Percentiles rank a stretch among this genome's conserved stretches.
Evolutionary conservation across 129 eudicot genomes (phyloP).

Genomic region (Centrapalus pauciflorus): DNA sequence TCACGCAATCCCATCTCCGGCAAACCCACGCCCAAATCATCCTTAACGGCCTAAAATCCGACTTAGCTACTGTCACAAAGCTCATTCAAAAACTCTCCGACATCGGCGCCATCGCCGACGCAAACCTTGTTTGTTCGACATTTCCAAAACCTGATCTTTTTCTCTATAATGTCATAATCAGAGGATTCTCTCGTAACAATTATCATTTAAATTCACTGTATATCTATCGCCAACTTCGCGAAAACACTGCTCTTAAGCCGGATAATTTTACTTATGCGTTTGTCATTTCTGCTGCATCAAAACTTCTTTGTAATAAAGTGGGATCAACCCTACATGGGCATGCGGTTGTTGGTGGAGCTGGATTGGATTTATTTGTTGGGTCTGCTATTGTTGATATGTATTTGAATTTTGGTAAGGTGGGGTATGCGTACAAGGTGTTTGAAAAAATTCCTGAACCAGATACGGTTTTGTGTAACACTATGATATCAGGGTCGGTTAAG

Average conservation of each 20-base stretch:
- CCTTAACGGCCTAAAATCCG: constrained; percentile 39
- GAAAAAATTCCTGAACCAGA: constrained; percentile 63
- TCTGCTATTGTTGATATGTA: constrained; percentile 74
- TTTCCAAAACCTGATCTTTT: constrained; percentile 64
- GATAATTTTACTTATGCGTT: constrained; percentile 63
- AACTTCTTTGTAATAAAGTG: constrained; percentile 16
- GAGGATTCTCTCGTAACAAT: constrained; percentile 36
- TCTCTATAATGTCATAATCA: constrained; percentile 71
- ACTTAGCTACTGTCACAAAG: constrained; percentile 56
- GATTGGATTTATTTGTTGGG: constrained; percentile 67
- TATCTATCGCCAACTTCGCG: constrained; percentile 33
- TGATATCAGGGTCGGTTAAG: constrained; percentile 75
- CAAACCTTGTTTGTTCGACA: constrained; percentile 45
- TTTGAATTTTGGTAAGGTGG: constrained; percentile 33
- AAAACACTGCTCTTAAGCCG: constrained; percentile 32
- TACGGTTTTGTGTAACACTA: constrained; percentile 77
- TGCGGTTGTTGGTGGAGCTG: constrained; percentile 52
- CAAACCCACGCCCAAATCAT: constrained; percentile 87
- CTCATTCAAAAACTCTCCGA: constrained; percentile 68
- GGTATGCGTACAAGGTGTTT: constrained; percentile 70
- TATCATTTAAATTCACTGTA: constrained; percentile 33
- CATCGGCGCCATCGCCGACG: constrained; percentile 39
- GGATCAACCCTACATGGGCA: constrained; percentile 67
- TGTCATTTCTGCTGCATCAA: constrained; percentile 52
- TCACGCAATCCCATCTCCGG: constrained; percentile 36